Base-by-base conservation (phyloP, 148 eudicot genomes). In the Linanthus parryae region DNA sequence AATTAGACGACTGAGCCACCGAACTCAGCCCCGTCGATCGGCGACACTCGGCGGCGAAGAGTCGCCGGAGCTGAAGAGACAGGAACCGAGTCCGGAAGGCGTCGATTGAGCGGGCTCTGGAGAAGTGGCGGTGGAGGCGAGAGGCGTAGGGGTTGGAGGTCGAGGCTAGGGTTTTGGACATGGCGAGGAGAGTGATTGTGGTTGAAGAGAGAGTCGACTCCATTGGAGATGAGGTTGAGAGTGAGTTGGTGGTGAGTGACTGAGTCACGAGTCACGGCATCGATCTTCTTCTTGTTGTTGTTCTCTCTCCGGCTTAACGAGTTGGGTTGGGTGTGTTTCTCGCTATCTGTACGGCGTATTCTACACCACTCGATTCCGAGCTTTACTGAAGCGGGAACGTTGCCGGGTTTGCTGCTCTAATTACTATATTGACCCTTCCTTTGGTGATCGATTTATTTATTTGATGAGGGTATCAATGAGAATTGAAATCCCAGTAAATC, bases 171-270 rank as follows among this genome's bases (percentile, higher is more conserved):
- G 88, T 58, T 71, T 68, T 84, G 47, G 89, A 47, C 31, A 81
- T 57, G 51, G 70, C 27, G 15, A 58, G 28, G 45, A 68, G 61
- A 30, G 71, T 18, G 0, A 73, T 30, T 10, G 52, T 34, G 7
- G 80, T 16, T 14, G 73, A 41, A 20, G 71, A 54, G 26, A 82
- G 48, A 17, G 84, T 67, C 23, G 84, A 75, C 68, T 89, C 97
- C 97, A 84, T 84, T 71, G 59, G 17, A 21, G 3, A 44, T 11
- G 23, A n/a, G n/a, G n/a, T n/a, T n/a, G n/a, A n/a, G n/a, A n/a
- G n/a, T n/a, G n/a, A n/a, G n/a, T n/a, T n/a, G n/a, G n/a, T n/a
- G n/a, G n/a, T n/a, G n/a, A n/a, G n/a, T n/a, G n/a, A n/a, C n/a
- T n/a, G n/a, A n/a, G n/a, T n/a, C n/a, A n/a, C n/a, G n/a, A n/a